These are phyloP conservation scores for Andrographis paniculata DNA, from an alignment of 305 asterid species.

Conservation along the genomic window DNA sequence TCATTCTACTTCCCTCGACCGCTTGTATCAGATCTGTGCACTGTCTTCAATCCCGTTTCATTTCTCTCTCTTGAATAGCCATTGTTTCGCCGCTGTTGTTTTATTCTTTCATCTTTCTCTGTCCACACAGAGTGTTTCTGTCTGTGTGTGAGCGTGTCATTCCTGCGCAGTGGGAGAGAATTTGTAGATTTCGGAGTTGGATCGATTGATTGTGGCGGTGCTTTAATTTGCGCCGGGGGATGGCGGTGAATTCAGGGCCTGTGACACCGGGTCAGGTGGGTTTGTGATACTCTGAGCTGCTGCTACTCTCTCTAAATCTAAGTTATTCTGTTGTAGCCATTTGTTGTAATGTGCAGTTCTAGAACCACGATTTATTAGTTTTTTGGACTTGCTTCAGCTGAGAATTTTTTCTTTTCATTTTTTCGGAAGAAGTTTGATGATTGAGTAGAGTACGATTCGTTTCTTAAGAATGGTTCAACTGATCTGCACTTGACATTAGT, in stretches of 20 bases:
- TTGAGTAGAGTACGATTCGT: background rate
- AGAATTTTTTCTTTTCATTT: too few species aligned
- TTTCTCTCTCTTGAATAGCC: background rate
- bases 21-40: constrained; percentile 9
- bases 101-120: background rate
- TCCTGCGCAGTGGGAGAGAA: constrained; percentile 25
- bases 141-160: constrained; percentile 10
- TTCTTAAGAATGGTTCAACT: background rate
- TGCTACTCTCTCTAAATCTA: background rate
- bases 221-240: constrained; percentile 17
- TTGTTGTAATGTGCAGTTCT: background rate
- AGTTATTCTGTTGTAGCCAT: constrained; percentile 8
- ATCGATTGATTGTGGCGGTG: constrained; percentile 23
- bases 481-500: background rate
- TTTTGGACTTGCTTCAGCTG: too few species aligned
- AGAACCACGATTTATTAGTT: too few species aligned
- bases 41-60: background rate
- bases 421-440: too few species aligned
- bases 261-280: constrained; percentile 82
- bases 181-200: constrained; percentile 25
- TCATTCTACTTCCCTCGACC: constrained; percentile 11
- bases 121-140: constrained; percentile 5
- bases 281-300: constrained; percentile 7
- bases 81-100: background rate
- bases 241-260: constrained; percentile 70